Conservation (phyloP, 2,329 filamentous ascomycete species). For the Myriosclerotinia scirpicola region DNA sequence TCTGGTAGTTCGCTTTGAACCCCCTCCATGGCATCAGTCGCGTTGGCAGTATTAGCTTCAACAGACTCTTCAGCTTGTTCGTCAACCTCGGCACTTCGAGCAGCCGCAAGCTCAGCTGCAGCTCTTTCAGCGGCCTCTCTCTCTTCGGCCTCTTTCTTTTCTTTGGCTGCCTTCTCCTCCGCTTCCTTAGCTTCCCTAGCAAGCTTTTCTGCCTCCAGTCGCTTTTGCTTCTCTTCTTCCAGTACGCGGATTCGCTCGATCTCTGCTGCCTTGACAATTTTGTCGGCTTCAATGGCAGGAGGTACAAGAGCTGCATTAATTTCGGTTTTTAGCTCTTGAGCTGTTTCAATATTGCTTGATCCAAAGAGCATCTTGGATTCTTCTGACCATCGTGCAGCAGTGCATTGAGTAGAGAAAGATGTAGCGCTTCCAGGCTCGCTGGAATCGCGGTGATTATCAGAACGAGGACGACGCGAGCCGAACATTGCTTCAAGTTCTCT, state of each 20-base stretch:
- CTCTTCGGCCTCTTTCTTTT: constrained; percentile 71
- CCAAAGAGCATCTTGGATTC: constrained; percentile 88
- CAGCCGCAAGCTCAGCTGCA: constrained; percentile 50
- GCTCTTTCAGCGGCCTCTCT: constrained; percentile 61
- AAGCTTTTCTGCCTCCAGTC: constrained; percentile 64
- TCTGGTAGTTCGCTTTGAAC: constrained; percentile 56
- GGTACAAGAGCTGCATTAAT: constrained; percentile 76
- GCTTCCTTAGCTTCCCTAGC: constrained; percentile 71
- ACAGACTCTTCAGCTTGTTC: constrained; percentile 39
- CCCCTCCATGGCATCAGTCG: constrained; percentile 64
- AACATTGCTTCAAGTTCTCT: constrained; percentile 52
- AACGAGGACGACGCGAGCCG: constrained; percentile 36
- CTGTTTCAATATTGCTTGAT: constrained; percentile 64
- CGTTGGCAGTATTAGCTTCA: constrained; percentile 31
- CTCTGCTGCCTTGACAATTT: constrained; percentile 62
- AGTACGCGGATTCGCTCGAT: constrained; percentile 55
- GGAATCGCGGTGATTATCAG: constrained; percentile 33
- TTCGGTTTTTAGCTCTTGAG: constrained; percentile 63
- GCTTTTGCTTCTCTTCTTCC: constrained; percentile 61
- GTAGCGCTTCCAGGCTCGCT: constrained; percentile 39
- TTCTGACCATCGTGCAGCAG: constrained; percentile 79
- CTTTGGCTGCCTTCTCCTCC: constrained; percentile 63
- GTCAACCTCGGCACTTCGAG: constrained; percentile 50
- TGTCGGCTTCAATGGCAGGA: constrained; percentile 78
- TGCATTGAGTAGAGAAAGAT: constrained; percentile 67